phyloP scores from a whole-genome alignment of 805 yeast species.

The Monosporozyma unispora region DNA sequence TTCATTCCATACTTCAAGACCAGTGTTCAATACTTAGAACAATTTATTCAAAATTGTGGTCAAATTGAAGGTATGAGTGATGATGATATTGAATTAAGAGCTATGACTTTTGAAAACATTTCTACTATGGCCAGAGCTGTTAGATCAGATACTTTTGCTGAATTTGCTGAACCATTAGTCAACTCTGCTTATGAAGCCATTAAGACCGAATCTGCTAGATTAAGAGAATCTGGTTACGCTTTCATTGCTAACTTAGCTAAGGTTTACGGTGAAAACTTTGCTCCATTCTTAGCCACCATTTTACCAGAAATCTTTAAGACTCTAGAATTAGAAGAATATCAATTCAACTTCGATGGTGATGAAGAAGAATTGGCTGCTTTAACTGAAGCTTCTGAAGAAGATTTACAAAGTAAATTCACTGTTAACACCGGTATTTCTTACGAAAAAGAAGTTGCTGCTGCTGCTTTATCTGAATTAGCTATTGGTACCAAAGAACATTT shows the following conservation, averaged over 20 bases:
- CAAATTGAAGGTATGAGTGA: constrained; percentile 71
- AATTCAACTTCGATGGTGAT: constrained; percentile 48
- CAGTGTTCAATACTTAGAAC: constrained; percentile 73
- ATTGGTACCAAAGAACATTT: constrained; percentile 76
- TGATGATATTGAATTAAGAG: constrained; percentile 85
- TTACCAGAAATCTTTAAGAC: constrained; percentile 79
- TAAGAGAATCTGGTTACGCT: constrained; percentile 91
- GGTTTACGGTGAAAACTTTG: constrained; percentile 85
- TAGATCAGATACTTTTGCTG: constrained; percentile 79
- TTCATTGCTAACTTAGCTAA: constrained; percentile 90
- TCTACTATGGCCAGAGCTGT: constrained; percentile 96
- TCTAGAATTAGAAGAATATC: constrained; percentile 79
- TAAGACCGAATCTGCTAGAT: constrained; percentile 67
- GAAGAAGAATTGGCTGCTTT: constrained; percentile 38
- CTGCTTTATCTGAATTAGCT: constrained; percentile 83
- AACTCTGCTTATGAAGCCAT: constrained; percentile 79
- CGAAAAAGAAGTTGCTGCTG: constrained; percentile 92
- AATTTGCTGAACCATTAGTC: constrained; percentile 79
- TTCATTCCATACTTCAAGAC: constrained; percentile 79
- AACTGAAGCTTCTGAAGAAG: constrained; percentile 50
- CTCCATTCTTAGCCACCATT: constrained; percentile 72
- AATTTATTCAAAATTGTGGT: constrained; percentile 63
- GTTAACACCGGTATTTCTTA: constrained; percentile 92
- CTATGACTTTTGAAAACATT: constrained; percentile 84
- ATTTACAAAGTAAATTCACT: constrained; percentile 60